Conservation (phyloP, 768 basidiomycete genomes). For the Trametes cinnabarina region DNA sequence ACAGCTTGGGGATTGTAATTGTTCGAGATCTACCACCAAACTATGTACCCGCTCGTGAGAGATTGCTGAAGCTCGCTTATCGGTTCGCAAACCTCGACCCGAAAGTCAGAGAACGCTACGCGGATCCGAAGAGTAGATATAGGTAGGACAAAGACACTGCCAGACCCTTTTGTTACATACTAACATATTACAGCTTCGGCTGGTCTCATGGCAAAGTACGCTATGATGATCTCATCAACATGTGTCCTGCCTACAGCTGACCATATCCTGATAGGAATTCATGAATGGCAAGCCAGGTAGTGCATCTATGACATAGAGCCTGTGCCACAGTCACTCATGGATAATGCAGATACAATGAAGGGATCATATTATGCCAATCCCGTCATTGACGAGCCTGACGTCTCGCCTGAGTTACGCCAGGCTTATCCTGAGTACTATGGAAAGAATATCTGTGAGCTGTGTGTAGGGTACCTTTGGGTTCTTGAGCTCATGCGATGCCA, state of each 20-base stretch:
- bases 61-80: slow-evolving; percentile 72
- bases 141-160: slow-evolving; percentile 53
- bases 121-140: slow-evolving; percentile 69
- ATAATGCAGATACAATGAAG: slow-evolving; percentile 67
- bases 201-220: slow-evolving; percentile 98
- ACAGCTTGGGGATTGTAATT: slow-evolving; percentile 78
- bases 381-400: slow-evolving; percentile 60
- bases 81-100: slow-evolving; percentile 74
- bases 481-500: background rate
- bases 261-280: slow-evolving; percentile 57
- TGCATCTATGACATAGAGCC: background rate
- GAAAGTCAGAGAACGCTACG: slow-evolving; percentile 65
- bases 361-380: slow-evolving; percentile 96
- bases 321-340: background rate
- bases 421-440: slow-evolving; percentile 84
- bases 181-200: slow-evolving; percentile 69
- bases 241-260: background rate
- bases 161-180: too few relatives aligned
- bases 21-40: slow-evolving; percentile 74
- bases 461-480: too few relatives aligned
- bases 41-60: slow-evolving; percentile 63
- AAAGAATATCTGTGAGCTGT: slow-evolving; percentile 83
- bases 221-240: too few relatives aligned
- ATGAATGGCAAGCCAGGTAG: slow-evolving; percentile 91
- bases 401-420: slow-evolving; percentile 50